Evolutionary conservation across 257 asterid species (phyloP).

Genomic region (Gentiana macrophylla): DNA sequence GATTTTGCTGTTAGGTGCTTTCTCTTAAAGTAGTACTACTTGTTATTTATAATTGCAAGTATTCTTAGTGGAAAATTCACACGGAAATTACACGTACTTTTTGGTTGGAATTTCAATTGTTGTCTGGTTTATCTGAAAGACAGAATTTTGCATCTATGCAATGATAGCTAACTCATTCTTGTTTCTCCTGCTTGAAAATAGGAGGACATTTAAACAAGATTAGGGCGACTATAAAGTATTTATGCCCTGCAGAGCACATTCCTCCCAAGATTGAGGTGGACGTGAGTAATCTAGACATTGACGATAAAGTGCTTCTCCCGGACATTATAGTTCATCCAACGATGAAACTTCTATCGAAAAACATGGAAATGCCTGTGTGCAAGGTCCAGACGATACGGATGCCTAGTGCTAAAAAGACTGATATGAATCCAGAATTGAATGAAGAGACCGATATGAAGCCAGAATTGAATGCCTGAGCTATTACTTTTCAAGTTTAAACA

Average conservation of each 20-base stretch:
- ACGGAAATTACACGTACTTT: too few relatives aligned
- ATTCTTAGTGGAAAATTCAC: too few relatives aligned
- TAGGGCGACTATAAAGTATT: conserved; percentile 48
- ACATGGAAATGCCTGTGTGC: conserved; percentile 68
- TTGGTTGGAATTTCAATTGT: too few relatives aligned
- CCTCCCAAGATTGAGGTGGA: conserved; percentile 85
- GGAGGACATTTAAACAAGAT: conserved; percentile 56
- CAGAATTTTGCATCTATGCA: too few relatives aligned
- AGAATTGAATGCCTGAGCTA: too few relatives aligned
- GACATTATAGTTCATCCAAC: conserved; percentile 60
- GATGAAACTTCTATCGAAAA: conserved; percentile 77
- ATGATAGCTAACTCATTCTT: neutral
- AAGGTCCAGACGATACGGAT: conserved; percentile 44
- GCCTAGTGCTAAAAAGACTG: neutral
- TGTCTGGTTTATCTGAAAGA: too few relatives aligned
- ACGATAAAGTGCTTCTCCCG: conserved; percentile 46
- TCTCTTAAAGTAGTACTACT: too few relatives aligned
- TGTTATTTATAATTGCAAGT: too few relatives aligned
- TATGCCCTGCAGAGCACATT: conserved; percentile 77
- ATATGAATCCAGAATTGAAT: too few relatives aligned
- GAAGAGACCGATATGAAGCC: too few relatives aligned
- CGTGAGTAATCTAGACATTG: conserved; percentile 71
- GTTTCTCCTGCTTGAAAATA: conserved; percentile 19
- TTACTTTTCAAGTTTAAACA: too few relatives aligned
- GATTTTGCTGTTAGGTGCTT: too few relatives aligned